Evolutionary conservation across 2,329 filamentous ascomycete species (phyloP).

Genomic region (Helotiales sp.): DNA sequence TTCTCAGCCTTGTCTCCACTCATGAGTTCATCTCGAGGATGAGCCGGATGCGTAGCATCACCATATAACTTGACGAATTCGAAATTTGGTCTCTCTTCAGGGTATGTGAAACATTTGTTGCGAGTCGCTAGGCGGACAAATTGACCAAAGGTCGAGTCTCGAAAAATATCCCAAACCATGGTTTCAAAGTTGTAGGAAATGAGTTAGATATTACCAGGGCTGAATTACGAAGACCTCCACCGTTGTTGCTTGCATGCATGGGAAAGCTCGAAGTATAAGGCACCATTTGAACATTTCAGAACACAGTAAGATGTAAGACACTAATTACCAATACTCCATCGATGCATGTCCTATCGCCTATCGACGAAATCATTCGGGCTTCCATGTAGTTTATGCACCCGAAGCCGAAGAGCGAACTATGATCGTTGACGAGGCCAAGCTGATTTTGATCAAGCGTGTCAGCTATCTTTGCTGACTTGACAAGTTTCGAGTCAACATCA

Average conservation of each 20-base stretch:
- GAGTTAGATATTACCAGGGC: background rate
- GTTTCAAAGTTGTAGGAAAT: background rate
- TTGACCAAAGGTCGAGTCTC: constrained; percentile 4
- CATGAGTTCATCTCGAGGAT: background rate
- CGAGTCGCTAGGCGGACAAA: background rate
- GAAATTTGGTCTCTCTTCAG: background rate
- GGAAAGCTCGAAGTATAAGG: background rate
- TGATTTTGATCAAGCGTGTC: background rate
- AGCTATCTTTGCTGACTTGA: background rate
- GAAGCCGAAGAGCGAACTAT: no score
- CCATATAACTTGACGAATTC: background rate
- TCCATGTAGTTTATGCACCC: background rate
- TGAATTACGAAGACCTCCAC: background rate
- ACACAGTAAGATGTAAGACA: background rate
- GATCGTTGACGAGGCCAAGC: background rate
- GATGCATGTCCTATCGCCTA: background rate
- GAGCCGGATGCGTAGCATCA: background rate
- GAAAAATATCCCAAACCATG: background rate
- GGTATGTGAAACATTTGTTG: background rate
- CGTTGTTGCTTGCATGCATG: background rate
- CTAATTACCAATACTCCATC: background rate
- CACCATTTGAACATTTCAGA: background rate
- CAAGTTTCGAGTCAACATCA: background rate
- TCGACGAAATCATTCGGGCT: background rate
- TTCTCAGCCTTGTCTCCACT: background rate